These are phyloP conservation scores for Marchantia polymorpha DNA, from an alignment of 225 moss, liverwort and hornwort genomes.

Conservation along the genomic window DNA sequence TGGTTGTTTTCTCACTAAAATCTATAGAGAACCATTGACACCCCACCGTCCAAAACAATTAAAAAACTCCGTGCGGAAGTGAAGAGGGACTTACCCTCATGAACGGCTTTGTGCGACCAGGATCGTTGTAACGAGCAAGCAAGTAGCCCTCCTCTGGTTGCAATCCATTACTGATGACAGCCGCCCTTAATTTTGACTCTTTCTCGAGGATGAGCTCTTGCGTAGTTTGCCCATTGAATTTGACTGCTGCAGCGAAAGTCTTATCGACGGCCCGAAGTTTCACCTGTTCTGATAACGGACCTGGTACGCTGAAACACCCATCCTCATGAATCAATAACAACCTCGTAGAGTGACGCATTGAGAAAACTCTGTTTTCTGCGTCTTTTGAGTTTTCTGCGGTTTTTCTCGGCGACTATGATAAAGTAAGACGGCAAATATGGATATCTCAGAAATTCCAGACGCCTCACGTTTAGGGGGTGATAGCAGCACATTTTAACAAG, in stretches of 20 bases:
- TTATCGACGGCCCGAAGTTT: conserved; percentile 61
- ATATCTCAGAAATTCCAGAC: no score
- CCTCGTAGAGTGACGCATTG: background rate
- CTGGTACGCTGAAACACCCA: conserved; percentile 54
- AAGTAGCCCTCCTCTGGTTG: conserved; percentile 59
- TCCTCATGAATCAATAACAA: background rate
- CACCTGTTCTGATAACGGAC: conserved; percentile 58
- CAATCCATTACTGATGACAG: conserved; percentile 54
- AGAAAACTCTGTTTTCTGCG: background rate
- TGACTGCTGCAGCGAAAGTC: conserved; percentile 63
- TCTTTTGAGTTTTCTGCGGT: no score
- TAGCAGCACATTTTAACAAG: background rate
- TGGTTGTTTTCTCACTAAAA: background rate
- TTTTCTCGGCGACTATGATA: no score
- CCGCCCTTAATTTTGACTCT: conserved; percentile 50
- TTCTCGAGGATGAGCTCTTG: conserved; percentile 58
- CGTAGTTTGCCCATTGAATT: conserved; percentile 75
- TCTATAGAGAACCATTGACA: background rate
- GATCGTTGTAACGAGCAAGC: conserved; percentile 95
- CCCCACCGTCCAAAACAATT: background rate
- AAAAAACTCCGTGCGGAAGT: background rate
- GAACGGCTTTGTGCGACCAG: conserved; percentile 70
- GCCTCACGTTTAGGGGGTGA: background rate
- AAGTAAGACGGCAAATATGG: no score
- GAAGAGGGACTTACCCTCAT: conserved; percentile 55